Evolutionary conservation across 2,329 filamentous ascomycete species (phyloP).

Genomic region (Alternaria dauci): DNA sequence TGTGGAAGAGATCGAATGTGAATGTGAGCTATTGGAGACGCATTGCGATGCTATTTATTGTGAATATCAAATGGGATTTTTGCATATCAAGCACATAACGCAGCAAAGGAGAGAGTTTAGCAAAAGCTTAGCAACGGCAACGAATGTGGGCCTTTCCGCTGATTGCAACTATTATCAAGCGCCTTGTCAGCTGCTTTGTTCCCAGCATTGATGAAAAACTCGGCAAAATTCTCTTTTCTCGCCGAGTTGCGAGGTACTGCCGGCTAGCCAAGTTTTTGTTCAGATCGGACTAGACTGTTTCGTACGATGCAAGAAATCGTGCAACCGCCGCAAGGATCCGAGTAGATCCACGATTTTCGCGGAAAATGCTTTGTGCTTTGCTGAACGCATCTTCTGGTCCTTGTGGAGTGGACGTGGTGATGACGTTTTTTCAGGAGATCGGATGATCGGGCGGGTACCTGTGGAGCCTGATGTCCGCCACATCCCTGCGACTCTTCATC

Average conservation of each 20-base stretch:
- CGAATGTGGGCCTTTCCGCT: neutral
- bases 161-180: neutral
- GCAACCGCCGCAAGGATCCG: accelerated
- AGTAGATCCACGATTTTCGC: neutral
- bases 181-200: neutral
- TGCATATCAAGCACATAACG: neutral
- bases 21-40: neutral
- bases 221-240: neutral
- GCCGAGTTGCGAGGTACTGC: neutral
- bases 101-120: neutral
- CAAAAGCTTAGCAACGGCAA: neutral
- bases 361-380: no score
- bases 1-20: neutral
- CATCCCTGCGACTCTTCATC: neutral
- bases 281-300: neutral
- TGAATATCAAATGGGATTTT: neutral
- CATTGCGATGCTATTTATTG: neutral
- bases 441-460: neutral
- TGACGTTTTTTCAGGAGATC: neutral
- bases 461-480: neutral
- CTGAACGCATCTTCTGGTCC: neutral
- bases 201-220: neutral
- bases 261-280: neutral
- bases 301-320: neutral
- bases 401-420: neutral